phyloP scores from a whole-genome alignment of 345 rosid genomes.

The Gossypium longicalyx region DNA sequence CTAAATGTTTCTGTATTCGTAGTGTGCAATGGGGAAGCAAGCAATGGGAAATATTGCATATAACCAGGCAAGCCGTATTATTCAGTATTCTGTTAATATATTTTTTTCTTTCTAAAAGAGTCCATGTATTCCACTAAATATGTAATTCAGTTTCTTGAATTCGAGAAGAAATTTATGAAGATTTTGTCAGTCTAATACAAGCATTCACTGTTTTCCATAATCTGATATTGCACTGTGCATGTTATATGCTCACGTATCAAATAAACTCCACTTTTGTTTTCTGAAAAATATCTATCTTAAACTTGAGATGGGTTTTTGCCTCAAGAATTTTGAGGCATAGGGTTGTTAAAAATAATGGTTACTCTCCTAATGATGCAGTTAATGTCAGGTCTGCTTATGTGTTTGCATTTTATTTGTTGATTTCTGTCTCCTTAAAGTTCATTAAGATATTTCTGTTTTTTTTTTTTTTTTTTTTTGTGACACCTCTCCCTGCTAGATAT shows the following conservation, averaged over 20 bases:
- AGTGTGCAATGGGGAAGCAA: conserved; percentile 99
- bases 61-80: conserved; percentile 63
- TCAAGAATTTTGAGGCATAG: not conserved
- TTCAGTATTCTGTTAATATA: not conserved
- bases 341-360: conserved; percentile 5
- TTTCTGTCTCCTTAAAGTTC: not conserved
- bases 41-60: conserved; percentile 97
- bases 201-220: not conserved
- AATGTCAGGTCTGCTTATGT: too few species aligned
- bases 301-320: not conserved
- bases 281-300: not conserved
- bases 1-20: conserved; percentile 14
- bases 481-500: not conserved
- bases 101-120: not conserved
- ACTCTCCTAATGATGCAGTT: not conserved
- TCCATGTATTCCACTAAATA: not conserved
- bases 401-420: not conserved
- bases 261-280: not conserved
- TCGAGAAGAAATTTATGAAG: not conserved
- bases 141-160: not conserved
- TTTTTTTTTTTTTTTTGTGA: not conserved
- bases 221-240: not conserved
- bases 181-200: not conserved
- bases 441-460: too few species aligned
- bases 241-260: not conserved